A percentile compares a stretch with the other conserved stretches of the same genome.
These are phyloP conservation scores for Ogataea naganishii DNA, from an alignment of 805 yeast species.

Conservation along the genomic window DNA sequence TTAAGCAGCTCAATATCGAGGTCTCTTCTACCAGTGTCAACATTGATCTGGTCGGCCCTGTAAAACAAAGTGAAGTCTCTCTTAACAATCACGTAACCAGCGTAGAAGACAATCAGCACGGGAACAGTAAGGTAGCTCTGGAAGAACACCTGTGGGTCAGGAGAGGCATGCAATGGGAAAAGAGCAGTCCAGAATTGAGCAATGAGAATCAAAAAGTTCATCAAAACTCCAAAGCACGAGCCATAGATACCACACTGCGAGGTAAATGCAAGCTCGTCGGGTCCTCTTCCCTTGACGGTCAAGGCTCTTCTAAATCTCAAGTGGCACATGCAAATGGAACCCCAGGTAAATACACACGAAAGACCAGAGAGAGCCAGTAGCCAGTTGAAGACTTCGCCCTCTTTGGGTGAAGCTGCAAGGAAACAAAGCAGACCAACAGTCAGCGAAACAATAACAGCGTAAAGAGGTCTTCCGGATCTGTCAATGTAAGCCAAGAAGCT, in stretches of 20 bases:
- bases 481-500: slow-evolving; percentile 58
- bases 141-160: slow-evolving; percentile 55
- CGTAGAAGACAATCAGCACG: slow-evolving; percentile 44
- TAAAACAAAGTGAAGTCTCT: slow-evolving; percentile 36
- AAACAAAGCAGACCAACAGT: slow-evolving; percentile 51
- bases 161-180: slow-evolving; percentile 50
- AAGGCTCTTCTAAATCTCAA: slow-evolving; percentile 65
- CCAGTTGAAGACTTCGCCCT: slow-evolving; percentile 62
- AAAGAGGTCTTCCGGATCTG: slow-evolving; percentile 68
- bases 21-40: slow-evolving; percentile 58
- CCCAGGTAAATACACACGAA: slow-evolving; percentile 77
- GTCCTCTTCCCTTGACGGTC: slow-evolving; percentile 54
- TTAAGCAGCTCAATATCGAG: slow-evolving; percentile 45
- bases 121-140: slow-evolving; percentile 57
- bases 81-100: slow-evolving; percentile 26
- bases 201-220: slow-evolving; percentile 52
- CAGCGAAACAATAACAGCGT: slow-evolving; percentile 50
- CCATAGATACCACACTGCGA: slow-evolving; percentile 66
- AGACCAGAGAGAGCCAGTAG: slow-evolving; percentile 69
- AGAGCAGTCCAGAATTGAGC: slow-evolving; percentile 82
- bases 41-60: slow-evolving; percentile 41
- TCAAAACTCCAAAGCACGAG: slow-evolving; percentile 48
- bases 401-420: slow-evolving; percentile 50
- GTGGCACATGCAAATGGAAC: slow-evolving; percentile 60
- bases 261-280: slow-evolving; percentile 57